A percentile compares a stretch with the other conserved stretches of the same genome.
phyloP scores from a whole-genome alignment of 163 green algal species.

The Chlamydomonas reinhardtii region DNA sequence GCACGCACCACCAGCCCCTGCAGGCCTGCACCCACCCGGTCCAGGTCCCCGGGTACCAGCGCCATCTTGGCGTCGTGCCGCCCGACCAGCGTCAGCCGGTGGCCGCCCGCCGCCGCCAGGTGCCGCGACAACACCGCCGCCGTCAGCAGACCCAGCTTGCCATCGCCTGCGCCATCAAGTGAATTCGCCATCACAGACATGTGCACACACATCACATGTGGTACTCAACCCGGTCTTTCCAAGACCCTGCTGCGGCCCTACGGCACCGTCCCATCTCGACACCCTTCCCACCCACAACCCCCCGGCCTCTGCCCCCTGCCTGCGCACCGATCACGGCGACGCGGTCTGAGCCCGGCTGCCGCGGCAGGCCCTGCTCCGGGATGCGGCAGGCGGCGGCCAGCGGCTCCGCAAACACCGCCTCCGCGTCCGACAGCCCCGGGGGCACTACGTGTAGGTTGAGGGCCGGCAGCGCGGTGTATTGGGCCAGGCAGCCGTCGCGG shows the following conservation, averaged over 20 bases:
- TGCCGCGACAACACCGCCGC: conserved; percentile 58
- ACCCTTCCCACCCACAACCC: not conserved
- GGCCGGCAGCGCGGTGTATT: conserved; percentile 66
- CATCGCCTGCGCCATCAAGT: conserved; percentile 67
- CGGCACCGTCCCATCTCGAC: not conserved
- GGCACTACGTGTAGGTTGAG: conserved; percentile 76
- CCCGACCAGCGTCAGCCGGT: conserved; percentile 65
- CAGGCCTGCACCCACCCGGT: conserved; percentile 20
- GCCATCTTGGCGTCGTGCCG: conserved; percentile 73
- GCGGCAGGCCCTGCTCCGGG: conserved; percentile 69
- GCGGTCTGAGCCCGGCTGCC: not conserved
- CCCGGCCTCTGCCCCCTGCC: no score
- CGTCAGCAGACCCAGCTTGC: conserved; percentile 77
- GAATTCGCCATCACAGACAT: no score
- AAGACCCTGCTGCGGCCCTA: no score
- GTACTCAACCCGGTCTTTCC: no score
- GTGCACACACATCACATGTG: no score
- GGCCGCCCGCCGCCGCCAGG: conserved; percentile 7
- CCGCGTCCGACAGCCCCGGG: conserved; percentile 57
- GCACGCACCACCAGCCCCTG: no score
- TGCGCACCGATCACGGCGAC: conserved; percentile 48
- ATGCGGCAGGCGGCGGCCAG: conserved; percentile 81
- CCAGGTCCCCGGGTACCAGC: conserved; percentile 59
- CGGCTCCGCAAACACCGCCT: conserved; percentile 79
- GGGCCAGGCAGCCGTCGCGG: conserved; percentile 67